Base-by-base conservation (phyloP, 1,284 basidiomycete species). In the Malassezia arunalokei region DNA sequence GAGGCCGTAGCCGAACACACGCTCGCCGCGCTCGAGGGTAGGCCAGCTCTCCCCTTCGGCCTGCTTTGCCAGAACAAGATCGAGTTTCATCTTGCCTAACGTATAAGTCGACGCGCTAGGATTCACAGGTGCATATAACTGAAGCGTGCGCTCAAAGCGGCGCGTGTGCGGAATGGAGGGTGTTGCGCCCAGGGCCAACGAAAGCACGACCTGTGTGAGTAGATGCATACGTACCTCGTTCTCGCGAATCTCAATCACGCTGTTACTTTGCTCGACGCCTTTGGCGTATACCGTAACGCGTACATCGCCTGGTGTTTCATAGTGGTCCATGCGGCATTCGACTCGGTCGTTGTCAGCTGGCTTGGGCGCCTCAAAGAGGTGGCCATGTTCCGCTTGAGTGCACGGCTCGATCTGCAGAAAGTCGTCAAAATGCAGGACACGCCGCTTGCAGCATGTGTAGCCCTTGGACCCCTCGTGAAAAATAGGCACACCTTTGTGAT, bases 401-500 rank as follows among this genome's bases (percentile, higher is more conserved):
- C 70, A 73, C 8, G 65, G 65, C 53, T 60, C 60, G 41, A 73
- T 73, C 40, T 57, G 60, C 29, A 73, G 46, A 42, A 73, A 73
- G 43, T 73, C 70, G 51, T 62, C 58, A 44, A 73, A 73, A 42
- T 73, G 65, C 32, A 73, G 58, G 17, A 71, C 68, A 14, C 67
- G 60, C 31, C 62, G 60, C 47, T 67, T 67, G 58, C 70, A 73
- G 52, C 70, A 73, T 3, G 66, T 57, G 56, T 65, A 71, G 43
- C 68, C 68, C 45, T 71, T 73, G 28, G 60, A 63, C n/a, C 70
- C 70, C 44, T 73, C 70, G 57, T 73, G 70, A 54, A 73, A 73
- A 59, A 73, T 68, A 28, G 70, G 60, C 7, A 55, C 51, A 35
- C 68, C 68, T 35, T 51, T 58, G 58, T 73, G 70, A 47, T 64